Evolutionary conservation across 2,329 filamentous ascomycete species (phyloP).

Genomic region (Microdochium bolleyi): DNA sequence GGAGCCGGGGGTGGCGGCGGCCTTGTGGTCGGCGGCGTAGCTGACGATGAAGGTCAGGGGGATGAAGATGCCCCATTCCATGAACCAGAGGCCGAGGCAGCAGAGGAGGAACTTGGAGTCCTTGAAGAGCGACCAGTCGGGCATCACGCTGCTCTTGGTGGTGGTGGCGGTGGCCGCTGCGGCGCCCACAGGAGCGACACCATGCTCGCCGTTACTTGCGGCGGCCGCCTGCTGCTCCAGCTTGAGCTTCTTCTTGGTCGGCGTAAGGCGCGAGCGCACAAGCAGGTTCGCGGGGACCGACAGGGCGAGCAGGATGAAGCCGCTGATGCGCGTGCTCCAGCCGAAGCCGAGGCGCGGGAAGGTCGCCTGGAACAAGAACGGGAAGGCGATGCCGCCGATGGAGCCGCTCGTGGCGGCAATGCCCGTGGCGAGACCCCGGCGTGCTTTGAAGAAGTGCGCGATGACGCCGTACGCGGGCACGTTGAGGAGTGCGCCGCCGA

Average conservation of each 20-base stretch:
- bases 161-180: not conserved
- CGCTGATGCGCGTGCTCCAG: slow-evolving; percentile 41
- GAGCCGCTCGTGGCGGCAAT: slow-evolving; percentile 68
- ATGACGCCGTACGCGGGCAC: slow-evolving; percentile 68
- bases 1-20: slow-evolving; percentile 17
- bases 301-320: slow-evolving; percentile 39
- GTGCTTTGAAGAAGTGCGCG: slow-evolving; percentile 70
- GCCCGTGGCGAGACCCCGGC: slow-evolving; percentile 72
- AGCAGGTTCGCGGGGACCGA: slow-evolving; percentile 38
- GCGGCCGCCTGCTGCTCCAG: slow-evolving; percentile 17
- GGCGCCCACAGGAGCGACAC: not conserved
- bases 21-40: slow-evolving; percentile 52
- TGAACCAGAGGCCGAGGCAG: slow-evolving; percentile 57
- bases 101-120: slow-evolving; percentile 53
- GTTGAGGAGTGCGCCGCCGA: slow-evolving; percentile 69
- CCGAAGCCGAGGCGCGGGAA: slow-evolving; percentile 37
- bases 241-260: slow-evolving; percentile 13
- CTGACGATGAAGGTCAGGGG: slow-evolving; percentile 17
- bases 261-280: slow-evolving; percentile 46
- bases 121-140: slow-evolving; percentile 54
- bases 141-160: slow-evolving; percentile 25
- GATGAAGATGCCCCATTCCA: slow-evolving; percentile 45
- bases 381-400: slow-evolving; percentile 60
- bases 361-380: slow-evolving; percentile 35
- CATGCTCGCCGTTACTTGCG: not conserved